Base-by-base conservation (phyloP, 73 alveolate genomes). In the Paramecium caudatum region DNA sequence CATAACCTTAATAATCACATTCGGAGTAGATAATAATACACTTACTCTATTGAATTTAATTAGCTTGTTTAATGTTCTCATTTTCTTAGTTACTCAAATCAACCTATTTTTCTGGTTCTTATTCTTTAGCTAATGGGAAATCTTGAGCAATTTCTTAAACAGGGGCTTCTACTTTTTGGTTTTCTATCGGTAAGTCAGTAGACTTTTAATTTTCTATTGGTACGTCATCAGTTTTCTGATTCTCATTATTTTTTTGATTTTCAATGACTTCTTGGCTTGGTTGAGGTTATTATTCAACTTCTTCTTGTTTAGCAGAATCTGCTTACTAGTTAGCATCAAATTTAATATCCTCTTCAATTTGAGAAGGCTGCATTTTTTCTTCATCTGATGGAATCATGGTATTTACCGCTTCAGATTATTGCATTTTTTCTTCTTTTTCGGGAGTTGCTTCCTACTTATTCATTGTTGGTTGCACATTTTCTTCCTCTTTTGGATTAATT, bases 1-100 rank as follows among this genome's bases (percentile, higher is more conserved):
- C 61, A 13, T 17, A 32, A 3, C 84, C 84, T 68, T 68, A 34
- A 68, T 32, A 68, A 8, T 68, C 50, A 37, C 84, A 68, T 68
- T 68, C 13, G 7, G 84, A 68, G 33, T 68, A 68, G 34, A 68
- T 68, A 8, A 68, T 25, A 7, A 68, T 68, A 49, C 84, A 68
- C 19, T 68, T 19, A 55, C 30, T 15, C 30, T 55, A 43, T 27
- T 27, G 8, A 6, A 55, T 15, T 10, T 55, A 37, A 55, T 43
- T 55, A 23, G 80, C 23, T 4, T 27, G 80, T 43, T 55, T 55
- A 10, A 55, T 12, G 37, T 43, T 43, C 8, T 55, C 80, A 55
- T 55, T 43, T 23, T 55, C 80, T 55, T 13, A 5, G 3, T 55
- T 55, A 10, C n/a, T 19, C n/a, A n/a, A n/a, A n/a, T n/a, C n/a